These are phyloP conservation scores for Starmerella apicola DNA, from an alignment of 805 yeast species.

Conservation along the genomic window DNA sequence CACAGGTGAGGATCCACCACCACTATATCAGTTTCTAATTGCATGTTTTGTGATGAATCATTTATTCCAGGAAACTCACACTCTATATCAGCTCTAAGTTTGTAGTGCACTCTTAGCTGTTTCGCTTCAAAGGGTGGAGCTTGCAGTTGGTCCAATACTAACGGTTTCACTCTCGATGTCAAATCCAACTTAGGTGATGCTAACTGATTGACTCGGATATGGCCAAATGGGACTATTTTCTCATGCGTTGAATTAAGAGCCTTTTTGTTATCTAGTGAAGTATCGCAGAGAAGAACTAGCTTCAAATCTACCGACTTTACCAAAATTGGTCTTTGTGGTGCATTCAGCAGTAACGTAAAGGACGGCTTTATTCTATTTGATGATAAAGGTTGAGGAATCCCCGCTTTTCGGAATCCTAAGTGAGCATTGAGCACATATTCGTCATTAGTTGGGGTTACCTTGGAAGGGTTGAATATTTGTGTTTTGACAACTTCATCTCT, in stretches of 20 bases:
- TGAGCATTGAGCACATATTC: not conserved
- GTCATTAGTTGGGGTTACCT: too few relatives aligned
- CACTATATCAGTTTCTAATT: not conserved
- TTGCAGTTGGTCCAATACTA: not conserved
- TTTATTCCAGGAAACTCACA: too few relatives aligned
- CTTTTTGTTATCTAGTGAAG: not conserved
- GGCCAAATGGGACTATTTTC: not conserved
- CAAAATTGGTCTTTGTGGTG: not conserved
- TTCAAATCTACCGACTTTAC: not conserved
- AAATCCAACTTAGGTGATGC: not conserved
- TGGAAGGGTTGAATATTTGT: not conserved
- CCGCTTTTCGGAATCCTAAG: not conserved
- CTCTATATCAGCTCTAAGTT: not conserved
- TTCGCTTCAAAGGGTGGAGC: conserved; percentile 2
- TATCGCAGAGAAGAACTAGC: not conserved
- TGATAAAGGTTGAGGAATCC: too few relatives aligned
- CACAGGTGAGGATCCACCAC: not conserved
- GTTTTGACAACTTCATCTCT: not conserved
- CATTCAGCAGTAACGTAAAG: not conserved
- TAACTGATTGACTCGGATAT: not conserved
- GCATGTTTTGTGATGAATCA: not conserved
- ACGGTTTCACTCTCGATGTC: not conserved
- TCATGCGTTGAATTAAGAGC: not conserved
- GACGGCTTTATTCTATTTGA: too few relatives aligned
- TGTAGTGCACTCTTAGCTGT: not conserved